These are phyloP conservation scores for Aeminium ludgeri DNA, from an alignment of 495 filamentous ascomycete species.

Conservation along the genomic window DNA sequence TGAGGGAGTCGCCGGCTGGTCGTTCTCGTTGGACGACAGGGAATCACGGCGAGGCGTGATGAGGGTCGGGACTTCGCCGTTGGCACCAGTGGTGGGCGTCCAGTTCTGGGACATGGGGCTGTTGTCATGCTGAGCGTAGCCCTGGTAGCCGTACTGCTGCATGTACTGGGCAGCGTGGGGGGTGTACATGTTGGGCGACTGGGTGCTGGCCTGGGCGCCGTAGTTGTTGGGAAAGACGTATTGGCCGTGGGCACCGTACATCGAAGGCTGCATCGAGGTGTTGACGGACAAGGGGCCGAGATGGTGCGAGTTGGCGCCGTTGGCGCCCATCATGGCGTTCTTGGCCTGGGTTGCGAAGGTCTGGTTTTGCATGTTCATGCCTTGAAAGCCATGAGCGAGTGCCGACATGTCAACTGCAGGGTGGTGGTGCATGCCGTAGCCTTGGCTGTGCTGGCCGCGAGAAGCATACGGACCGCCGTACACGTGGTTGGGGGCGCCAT, in stretches of 20 bases:
- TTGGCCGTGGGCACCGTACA: conserved; percentile 15
- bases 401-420: conserved; percentile 15
- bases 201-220: conserved; percentile 10
- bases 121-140: conserved; percentile 22
- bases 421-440: conserved; percentile 14
- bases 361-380: conserved; percentile 19
- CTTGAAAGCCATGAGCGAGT: conserved; percentile 20
- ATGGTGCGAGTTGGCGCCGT: conserved; percentile 16
- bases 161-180: conserved; percentile 18
- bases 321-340: conserved; percentile 17
- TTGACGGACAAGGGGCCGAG: conserved; percentile 16
- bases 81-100: conserved; percentile 23
- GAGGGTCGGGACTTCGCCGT: conserved; percentile 27
- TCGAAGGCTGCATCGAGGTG: conserved; percentile 14
- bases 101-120: conserved; percentile 25
- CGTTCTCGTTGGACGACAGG: conserved; percentile 47
- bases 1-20: conserved; percentile 41
- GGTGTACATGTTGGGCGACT: conserved; percentile 23
- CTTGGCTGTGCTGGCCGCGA: conserved; percentile 15
- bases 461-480: conserved; percentile 16
- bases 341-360: conserved; percentile 21
- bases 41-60: conserved; percentile 29
- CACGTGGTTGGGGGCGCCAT: conserved; percentile 9
- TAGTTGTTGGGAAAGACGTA: conserved; percentile 20
- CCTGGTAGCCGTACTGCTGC: conserved; percentile 16